Evolutionary conservation across 192 early-diverging fungal genomes (phyloP).

Genomic region (Glomus cerebriforme): DNA sequence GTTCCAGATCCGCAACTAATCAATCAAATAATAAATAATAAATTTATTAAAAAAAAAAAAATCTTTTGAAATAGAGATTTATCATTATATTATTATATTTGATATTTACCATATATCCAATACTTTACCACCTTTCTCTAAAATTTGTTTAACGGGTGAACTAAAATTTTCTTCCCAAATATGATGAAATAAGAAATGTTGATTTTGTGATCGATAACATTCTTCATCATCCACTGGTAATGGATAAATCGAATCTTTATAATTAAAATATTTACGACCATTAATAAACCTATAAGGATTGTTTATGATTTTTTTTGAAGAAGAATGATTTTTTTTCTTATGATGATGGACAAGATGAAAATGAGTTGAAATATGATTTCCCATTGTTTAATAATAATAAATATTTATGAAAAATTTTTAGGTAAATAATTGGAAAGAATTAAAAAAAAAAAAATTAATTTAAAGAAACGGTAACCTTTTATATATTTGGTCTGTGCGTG

Average conservation of each 20-base stretch:
- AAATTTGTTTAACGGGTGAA: not conserved
- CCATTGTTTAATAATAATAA: too few species aligned
- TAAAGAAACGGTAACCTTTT: too few species aligned
- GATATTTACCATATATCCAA: not conserved
- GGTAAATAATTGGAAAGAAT: too few species aligned
- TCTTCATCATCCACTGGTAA: not conserved
- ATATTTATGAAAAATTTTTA: too few species aligned
- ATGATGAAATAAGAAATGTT: slow-evolving; percentile 17
- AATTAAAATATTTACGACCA: not conserved
- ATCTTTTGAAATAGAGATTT: not conserved
- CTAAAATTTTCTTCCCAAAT: not conserved
- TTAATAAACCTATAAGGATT: not conserved
- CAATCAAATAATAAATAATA: not conserved
- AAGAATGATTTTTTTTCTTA: too few species aligned
- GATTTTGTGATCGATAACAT: not conserved
- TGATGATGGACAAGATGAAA: too few species aligned
- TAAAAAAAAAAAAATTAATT: too few species aligned
- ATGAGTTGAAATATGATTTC: too few species aligned
- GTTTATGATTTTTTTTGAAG: too few species aligned
- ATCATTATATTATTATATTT: not conserved
- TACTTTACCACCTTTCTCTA: not conserved
- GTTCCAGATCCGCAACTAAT: not conserved
- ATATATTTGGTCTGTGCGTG: too few species aligned
- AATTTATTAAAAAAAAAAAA: not conserved
- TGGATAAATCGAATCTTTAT: not conserved